Conservation (phyloP, 176 grass and related monocot species). For the Coix lacrymajobi region DNA sequence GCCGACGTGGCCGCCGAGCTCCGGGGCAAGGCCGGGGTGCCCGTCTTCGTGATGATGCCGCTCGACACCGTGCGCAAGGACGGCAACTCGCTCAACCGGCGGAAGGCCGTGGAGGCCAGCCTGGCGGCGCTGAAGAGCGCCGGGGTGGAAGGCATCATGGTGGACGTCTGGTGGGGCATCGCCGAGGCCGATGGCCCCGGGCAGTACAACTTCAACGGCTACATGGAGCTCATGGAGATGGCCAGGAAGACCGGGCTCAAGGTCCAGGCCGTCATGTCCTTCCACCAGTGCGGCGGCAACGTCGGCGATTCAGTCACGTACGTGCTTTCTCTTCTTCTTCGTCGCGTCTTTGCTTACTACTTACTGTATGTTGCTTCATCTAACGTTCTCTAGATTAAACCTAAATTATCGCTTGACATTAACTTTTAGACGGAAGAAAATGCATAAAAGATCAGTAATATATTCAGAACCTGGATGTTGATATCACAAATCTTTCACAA, state of each 20-base stretch:
- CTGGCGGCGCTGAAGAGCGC: constrained; percentile 63
- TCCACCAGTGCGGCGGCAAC: constrained; percentile 95
- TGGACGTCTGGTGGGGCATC: constrained; percentile 90
- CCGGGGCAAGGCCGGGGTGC: constrained; percentile 32
- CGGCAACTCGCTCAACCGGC: constrained; percentile 47
- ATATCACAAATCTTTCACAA: neutral
- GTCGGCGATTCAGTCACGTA: constrained; percentile 78
- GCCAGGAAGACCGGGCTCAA: constrained; percentile 49
- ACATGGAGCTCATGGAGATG: constrained; percentile 85
- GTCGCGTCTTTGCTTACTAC: neutral
- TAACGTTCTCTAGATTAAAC: neutral
- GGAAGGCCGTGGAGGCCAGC: constrained; percentile 53
- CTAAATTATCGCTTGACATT: neutral
- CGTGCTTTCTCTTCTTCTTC: neutral
- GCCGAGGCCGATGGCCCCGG: constrained; percentile 47
- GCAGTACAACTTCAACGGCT: constrained; percentile 65
- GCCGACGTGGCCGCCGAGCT: neutral
- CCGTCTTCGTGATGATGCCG: constrained; percentile 87
- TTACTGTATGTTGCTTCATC: neutral
- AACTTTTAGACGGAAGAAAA: neutral
- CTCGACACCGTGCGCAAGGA: constrained; percentile 55
- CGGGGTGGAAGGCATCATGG: constrained; percentile 66
- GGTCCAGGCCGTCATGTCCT: constrained; percentile 98
- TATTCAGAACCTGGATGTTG: neutral
- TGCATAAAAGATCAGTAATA: neutral